phyloP scores from a whole-genome alignment of 805 yeast genomes.

The Pichia californica region DNA sequence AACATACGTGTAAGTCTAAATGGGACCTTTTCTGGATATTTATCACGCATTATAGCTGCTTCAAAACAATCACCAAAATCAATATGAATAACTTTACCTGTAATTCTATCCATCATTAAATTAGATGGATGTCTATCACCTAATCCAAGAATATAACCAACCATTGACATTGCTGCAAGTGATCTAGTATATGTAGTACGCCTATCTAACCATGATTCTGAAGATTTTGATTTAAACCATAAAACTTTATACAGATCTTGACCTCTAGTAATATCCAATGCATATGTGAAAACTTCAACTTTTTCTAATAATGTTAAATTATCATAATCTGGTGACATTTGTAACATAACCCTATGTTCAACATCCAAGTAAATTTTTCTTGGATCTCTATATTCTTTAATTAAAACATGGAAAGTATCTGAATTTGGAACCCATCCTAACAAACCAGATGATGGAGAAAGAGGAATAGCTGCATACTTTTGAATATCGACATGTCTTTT shows the following conservation, averaged over 20 bases:
- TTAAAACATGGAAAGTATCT: slow-evolving; percentile 91
- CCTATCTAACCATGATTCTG: slow-evolving; percentile 97
- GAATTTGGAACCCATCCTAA: slow-evolving; percentile 97
- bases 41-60: slow-evolving; percentile 93
- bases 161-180: slow-evolving; percentile 98
- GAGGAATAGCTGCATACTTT: slow-evolving; percentile 86
- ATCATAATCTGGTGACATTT: slow-evolving; percentile 97
- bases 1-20: slow-evolving; percentile 95
- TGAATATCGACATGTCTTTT: slow-evolving; percentile 92
- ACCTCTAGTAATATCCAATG: slow-evolving; percentile 90
- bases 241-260: slow-evolving; percentile 92
- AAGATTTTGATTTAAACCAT: slow-evolving; percentile 93
- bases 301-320: slow-evolving; percentile 82
- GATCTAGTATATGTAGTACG: slow-evolving; percentile 95
- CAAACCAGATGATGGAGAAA: slow-evolving; percentile 95
- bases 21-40: slow-evolving; percentile 97
- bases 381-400: slow-evolving; percentile 87
- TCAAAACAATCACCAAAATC: slow-evolving; percentile 99
- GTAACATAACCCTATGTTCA: slow-evolving; percentile 92
- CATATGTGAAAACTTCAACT: slow-evolving; percentile 94
- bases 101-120: slow-evolving; percentile 85
- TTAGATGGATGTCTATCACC: slow-evolving; percentile 99
- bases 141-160: slow-evolving; percentile 90
- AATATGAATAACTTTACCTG: slow-evolving; percentile 95
- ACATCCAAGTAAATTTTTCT: slow-evolving; percentile 83